phyloP scores from a whole-genome alignment of 1,284 basidiomycete species.

The Ganoderma boninense region DNA sequence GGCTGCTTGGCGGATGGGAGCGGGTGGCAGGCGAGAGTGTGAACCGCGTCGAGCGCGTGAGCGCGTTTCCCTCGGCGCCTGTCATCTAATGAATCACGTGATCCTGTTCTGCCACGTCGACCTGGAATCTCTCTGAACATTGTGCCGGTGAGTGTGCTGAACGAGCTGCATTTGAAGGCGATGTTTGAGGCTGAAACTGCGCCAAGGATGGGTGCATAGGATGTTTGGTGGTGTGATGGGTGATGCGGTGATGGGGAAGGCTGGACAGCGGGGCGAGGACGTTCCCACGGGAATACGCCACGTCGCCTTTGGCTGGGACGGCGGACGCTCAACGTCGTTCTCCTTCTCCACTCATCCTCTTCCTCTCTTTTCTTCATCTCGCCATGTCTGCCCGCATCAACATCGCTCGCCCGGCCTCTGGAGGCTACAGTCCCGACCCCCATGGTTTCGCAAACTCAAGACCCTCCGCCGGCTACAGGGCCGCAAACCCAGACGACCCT shows the following conservation, averaged over 20 bases:
- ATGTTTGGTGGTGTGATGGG: slow-evolving; percentile 28
- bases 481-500: slow-evolving; percentile 83
- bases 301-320: slow-evolving; percentile 37
- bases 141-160: not conserved
- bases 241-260: slow-evolving; percentile 33
- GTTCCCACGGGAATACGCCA: slow-evolving; percentile 44
- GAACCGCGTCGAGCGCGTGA: slow-evolving; percentile 21
- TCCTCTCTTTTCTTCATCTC: slow-evolving; percentile 34
- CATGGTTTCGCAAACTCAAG: slow-evolving; percentile 77
- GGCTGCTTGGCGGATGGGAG: not conserved
- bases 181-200: slow-evolving; percentile 21
- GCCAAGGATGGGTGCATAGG: slow-evolving; percentile 10
- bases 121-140: not conserved
- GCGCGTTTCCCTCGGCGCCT: slow-evolving; percentile 26
- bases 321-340: slow-evolving; percentile 8
- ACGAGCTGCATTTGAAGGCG: slow-evolving; percentile 8
- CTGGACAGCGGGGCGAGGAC: slow-evolving; percentile 16
- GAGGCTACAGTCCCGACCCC: slow-evolving; percentile 67
- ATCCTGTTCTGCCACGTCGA: not conserved
- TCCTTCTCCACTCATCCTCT: slow-evolving; percentile 21
- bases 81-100: slow-evolving; percentile 17
- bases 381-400: slow-evolving; percentile 85
- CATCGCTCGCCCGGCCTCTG: slow-evolving; percentile 75
- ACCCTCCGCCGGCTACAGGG: slow-evolving; percentile 73
- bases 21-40: slow-evolving; percentile 1